phyloP scores from a whole-genome alignment of 2,329 filamentous ascomycete species.

The Trichoderma arundinaceum region DNA sequence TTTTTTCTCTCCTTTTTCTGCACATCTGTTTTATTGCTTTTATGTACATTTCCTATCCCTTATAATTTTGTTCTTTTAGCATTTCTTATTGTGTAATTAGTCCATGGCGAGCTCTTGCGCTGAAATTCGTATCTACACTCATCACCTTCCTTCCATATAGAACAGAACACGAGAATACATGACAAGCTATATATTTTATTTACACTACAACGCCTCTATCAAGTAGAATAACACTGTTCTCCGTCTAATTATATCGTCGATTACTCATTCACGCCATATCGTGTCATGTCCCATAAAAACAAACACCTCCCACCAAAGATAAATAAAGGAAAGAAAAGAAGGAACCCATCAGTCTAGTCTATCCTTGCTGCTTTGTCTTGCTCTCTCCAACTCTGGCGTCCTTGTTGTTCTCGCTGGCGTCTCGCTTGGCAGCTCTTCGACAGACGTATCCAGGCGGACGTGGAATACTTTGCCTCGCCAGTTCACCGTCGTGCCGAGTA shows the following conservation, averaged over 20 bases:
- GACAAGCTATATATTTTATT: background rate
- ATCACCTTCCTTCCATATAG: background rate
- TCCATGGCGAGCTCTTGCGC: background rate
- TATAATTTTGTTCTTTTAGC: background rate
- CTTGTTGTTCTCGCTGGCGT: slow-evolving; percentile 23
- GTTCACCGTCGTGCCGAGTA: slow-evolving; percentile 82
- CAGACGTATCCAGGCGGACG: slow-evolving; percentile 84
- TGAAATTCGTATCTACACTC: too few relatives aligned
- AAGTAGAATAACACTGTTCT: background rate
- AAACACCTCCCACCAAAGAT: background rate
- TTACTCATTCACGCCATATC: slow-evolving; percentile 5
- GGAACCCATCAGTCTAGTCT: slow-evolving; percentile 35
- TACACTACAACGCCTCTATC: slow-evolving; percentile 19
- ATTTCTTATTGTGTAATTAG: background rate
- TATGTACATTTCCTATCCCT: background rate
- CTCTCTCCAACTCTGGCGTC: slow-evolving; percentile 37
- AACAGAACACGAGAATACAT: background rate
- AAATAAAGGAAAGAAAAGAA: background rate
- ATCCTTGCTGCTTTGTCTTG: slow-evolving; percentile 38
- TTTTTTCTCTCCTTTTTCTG: background rate
- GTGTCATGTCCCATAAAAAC: background rate
- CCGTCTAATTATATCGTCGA: slow-evolving; percentile 9
- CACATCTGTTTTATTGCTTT: background rate
- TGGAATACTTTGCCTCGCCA: slow-evolving; percentile 87
- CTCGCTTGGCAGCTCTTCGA: slow-evolving; percentile 51